phyloP scores from a whole-genome alignment of 2,329 filamentous ascomycete genomes.

The Thelonectria rubi region DNA sequence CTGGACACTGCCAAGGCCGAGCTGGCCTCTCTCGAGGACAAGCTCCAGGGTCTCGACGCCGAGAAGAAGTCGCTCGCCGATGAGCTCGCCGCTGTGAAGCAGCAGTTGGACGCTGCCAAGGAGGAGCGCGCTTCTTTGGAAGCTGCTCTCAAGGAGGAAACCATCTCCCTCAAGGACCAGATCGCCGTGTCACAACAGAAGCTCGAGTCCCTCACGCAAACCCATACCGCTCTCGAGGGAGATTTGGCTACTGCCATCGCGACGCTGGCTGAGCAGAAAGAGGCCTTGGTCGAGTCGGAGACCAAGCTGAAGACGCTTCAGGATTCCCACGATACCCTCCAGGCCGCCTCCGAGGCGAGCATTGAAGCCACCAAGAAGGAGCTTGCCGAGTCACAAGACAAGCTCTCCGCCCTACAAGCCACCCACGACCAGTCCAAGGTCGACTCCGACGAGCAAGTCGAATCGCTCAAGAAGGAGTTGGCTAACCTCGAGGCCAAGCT shows the following conservation, averaged over 20 bases:
- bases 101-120: conserved; percentile 46
- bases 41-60: conserved; percentile 40
- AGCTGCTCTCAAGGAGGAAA: conserved; percentile 44
- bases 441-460: conserved; percentile 32
- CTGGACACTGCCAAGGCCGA: conserved; percentile 39
- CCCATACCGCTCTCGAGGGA: conserved; percentile 43
- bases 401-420: conserved; percentile 33
- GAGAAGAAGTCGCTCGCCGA: conserved; percentile 44
- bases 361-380: conserved; percentile 43
- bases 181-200: conserved; percentile 47
- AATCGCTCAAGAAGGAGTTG: conserved; percentile 33
- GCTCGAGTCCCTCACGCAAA: conserved; percentile 45
- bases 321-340: conserved; percentile 41
- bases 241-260: conserved; percentile 44
- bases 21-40: conserved; percentile 38
- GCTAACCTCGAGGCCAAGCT: conserved; percentile 45
- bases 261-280: conserved; percentile 40
- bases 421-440: conserved; percentile 38
- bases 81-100: conserved; percentile 47
- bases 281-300: conserved; percentile 42
- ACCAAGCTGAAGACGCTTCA: conserved; percentile 40
- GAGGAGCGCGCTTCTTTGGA: conserved; percentile 49
- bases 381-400: conserved; percentile 35
- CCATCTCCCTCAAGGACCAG: conserved; percentile 46
- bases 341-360: conserved; percentile 40